Conservation (phyloP, 2,329 filamentous ascomycete species). For the Chaetomiaceae sp. region DNA sequence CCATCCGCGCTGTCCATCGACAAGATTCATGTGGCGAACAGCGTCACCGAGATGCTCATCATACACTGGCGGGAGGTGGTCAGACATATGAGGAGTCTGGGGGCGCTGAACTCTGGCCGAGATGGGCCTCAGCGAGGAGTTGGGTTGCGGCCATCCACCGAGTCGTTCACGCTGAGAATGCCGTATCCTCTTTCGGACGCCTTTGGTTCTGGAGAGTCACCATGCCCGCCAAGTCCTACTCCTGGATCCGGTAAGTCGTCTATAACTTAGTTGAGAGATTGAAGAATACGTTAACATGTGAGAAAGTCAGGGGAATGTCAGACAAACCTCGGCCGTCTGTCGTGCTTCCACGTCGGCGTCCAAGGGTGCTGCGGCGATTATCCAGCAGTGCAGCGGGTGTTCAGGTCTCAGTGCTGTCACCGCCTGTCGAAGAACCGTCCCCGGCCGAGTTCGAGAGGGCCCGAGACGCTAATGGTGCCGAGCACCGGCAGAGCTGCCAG, state of each 20-base stretch:
- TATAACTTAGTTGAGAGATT: not conserved
- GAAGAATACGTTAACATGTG: conserved; percentile 5
- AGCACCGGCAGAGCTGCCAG: not conserved
- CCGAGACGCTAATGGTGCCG: not conserved
- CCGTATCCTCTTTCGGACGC: not conserved
- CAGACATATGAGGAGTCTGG: conserved; percentile 52
- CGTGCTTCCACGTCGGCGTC: conserved; percentile 21
- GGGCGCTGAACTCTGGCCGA: conserved; percentile 28
- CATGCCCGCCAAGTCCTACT: conserved; percentile 37
- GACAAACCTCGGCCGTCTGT: conserved; percentile 10
- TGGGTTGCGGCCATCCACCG: conserved; percentile 37
- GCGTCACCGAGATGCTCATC: conserved; percentile 62
- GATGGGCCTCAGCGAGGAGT: conserved; percentile 7
- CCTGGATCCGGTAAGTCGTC: conserved; percentile 21
- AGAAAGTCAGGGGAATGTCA: not conserved
- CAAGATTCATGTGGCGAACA: conserved; percentile 55
- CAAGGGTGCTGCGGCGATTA: conserved; percentile 17
- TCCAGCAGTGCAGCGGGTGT: conserved; percentile 9
- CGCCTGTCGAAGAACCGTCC: conserved; percentile 23
- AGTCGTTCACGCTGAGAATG: conserved; percentile 34
- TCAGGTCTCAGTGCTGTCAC: conserved; percentile 22
- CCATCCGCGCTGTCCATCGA: conserved; percentile 39
- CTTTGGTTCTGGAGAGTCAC: conserved; percentile 31
- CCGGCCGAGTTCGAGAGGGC: not conserved
- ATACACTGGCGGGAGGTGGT: conserved; percentile 62